Conservation (phyloP, 202 grass and related monocot species). For the Zizania palustris region DNA sequence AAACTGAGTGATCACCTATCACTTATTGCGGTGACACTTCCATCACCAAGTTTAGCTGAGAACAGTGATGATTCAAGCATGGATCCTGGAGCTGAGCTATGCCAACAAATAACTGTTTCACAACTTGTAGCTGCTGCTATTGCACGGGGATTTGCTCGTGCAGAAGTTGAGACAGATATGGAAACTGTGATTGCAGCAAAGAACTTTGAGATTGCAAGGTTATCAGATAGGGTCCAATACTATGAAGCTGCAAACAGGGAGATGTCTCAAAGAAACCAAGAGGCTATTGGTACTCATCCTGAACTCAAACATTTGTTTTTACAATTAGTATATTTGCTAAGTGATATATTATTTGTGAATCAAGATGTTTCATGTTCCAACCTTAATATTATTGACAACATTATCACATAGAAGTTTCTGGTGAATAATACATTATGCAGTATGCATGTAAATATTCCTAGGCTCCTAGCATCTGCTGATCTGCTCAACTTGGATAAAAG, state of each 20-base stretch:
- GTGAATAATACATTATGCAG: not conserved
- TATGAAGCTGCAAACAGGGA: slow-evolving; percentile 97
- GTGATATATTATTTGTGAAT: not conserved
- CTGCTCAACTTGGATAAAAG: not conserved
- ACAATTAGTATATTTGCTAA: slow-evolving; percentile 2
- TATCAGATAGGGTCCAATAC: slow-evolving; percentile 90
- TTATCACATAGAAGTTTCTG: slow-evolving; percentile 8
- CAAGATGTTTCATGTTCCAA: not conserved
- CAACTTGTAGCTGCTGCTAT: slow-evolving; percentile 71
- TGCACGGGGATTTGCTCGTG: slow-evolving; percentile 57
- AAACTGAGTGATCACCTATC: slow-evolving; percentile 77
- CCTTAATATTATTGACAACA: not conserved
- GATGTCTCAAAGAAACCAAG: slow-evolving; percentile 98
- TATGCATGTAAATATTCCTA: not conserved
- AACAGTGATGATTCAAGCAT: slow-evolving; percentile 48
- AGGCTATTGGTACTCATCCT: slow-evolving; percentile 75
- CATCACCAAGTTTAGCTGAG: slow-evolving; percentile 45
- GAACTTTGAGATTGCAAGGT: slow-evolving; percentile 93
- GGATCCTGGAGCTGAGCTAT: slow-evolving; percentile 78
- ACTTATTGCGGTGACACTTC: slow-evolving; percentile 61
- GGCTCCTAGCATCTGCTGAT: not conserved
- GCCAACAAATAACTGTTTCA: slow-evolving; percentile 76
- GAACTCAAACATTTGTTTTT: slow-evolving; percentile 24
- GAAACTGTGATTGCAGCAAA: slow-evolving; percentile 70
- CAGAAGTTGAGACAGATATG: slow-evolving; percentile 69